These are phyloP conservation scores for Claviceps humidiphila DNA, from an alignment of 2,329 filamentous ascomycete species.

Conservation along the genomic window DNA sequence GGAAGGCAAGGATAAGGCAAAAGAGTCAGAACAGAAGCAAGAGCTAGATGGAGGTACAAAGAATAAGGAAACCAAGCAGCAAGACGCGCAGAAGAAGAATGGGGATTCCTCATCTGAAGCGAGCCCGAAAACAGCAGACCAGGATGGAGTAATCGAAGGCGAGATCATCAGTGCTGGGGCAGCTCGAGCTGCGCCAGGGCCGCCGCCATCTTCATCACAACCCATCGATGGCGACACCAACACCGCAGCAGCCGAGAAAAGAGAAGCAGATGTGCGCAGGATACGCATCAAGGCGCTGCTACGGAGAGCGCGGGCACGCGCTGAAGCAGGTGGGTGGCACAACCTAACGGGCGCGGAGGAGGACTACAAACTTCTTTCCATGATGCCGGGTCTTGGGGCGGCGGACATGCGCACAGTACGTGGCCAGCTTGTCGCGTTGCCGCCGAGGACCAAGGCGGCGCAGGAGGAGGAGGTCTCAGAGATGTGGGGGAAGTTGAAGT, in stretches of 20 bases:
- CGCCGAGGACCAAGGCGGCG: constrained; percentile 57
- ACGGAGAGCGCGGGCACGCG: constrained; percentile 60
- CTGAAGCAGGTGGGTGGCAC: constrained; percentile 63
- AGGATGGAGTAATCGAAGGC: constrained; percentile 31
- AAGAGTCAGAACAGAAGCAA: constrained; percentile 32
- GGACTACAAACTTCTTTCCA: constrained; percentile 60
- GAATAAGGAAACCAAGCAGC: too few relatives aligned
- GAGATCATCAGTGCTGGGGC: constrained; percentile 49
- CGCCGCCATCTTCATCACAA: constrained; percentile 5
- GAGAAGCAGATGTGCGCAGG: constrained; percentile 51
- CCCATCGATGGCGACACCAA: background rate
- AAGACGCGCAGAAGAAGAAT: too few relatives aligned
- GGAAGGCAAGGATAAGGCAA: constrained; percentile 14
- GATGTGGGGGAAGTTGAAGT: constrained; percentile 95
- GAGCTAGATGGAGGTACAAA: constrained; percentile 21
- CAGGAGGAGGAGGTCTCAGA: constrained; percentile 82
- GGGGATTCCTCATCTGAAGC: background rate
- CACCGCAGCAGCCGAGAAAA: constrained; percentile 10
- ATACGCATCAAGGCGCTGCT: constrained; percentile 76
- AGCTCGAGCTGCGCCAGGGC: constrained; percentile 30
- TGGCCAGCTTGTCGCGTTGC: constrained; percentile 51
- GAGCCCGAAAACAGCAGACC: constrained; percentile 25
- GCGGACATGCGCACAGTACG: constrained; percentile 57
- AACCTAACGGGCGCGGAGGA: constrained; percentile 63
- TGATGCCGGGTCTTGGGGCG: constrained; percentile 40